These are phyloP conservation scores for Candida cerambycidarum DNA, from an alignment of 805 yeast species.

Conservation along the genomic window DNA sequence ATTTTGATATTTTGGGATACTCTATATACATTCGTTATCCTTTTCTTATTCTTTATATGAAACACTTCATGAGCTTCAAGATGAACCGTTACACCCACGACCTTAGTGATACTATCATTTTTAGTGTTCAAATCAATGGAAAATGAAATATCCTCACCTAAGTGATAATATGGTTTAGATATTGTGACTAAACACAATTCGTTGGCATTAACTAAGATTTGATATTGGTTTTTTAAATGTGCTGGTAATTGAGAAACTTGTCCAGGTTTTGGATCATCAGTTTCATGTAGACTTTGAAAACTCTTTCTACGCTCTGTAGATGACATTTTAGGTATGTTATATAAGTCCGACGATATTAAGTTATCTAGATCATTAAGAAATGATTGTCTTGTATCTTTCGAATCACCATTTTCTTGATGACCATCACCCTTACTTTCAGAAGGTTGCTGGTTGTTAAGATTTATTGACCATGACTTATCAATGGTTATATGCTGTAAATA, in stretches of 20 bases:
- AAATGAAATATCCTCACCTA: slow-evolving; percentile 41
- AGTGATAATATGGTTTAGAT: slow-evolving; percentile 34
- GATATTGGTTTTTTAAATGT: slow-evolving; percentile 35
- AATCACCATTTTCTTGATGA: neutral
- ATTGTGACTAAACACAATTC: slow-evolving; percentile 33
- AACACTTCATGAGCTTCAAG: slow-evolving; percentile 42
- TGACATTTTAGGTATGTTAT: slow-evolving; percentile 34
- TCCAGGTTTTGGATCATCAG: slow-evolving; percentile 14
- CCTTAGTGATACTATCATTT: slow-evolving; percentile 17
- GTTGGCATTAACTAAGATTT: slow-evolving; percentile 32
- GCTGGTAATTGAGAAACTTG: slow-evolving; percentile 26
- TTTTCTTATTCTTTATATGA: slow-evolving; percentile 20
- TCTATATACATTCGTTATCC: slow-evolving; percentile 26
- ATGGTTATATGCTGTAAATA: slow-evolving; percentile 24
- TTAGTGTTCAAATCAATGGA: slow-evolving; percentile 25
- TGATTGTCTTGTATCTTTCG: slow-evolving; percentile 13
- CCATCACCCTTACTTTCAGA: neutral
- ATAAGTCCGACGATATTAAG: slow-evolving; percentile 32
- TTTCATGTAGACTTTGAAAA: slow-evolving; percentile 18
- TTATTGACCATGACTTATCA: slow-evolving; percentile 31
- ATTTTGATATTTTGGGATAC: slow-evolving; percentile 34
- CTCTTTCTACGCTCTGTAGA: slow-evolving; percentile 34
- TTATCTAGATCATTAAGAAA: slow-evolving; percentile 32
- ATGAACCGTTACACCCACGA: slow-evolving; percentile 34
- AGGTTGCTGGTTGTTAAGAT: neutral